Evolutionary conservation across 495 filamentous ascomycete genomes (phyloP).

Genomic region (Daldinia grandis): DNA sequence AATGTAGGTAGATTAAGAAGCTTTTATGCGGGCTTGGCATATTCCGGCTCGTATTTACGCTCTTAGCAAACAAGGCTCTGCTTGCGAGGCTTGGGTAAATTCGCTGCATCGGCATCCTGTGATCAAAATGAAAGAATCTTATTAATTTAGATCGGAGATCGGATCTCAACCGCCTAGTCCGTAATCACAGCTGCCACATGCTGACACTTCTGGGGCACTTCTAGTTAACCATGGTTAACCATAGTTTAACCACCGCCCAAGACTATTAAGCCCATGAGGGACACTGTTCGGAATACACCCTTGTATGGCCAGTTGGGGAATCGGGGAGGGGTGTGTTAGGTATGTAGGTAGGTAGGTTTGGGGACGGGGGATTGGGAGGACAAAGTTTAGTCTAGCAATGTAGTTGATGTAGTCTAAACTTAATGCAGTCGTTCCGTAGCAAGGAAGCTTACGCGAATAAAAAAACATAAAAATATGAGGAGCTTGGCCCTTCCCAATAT

Average conservation of each 20-base stretch:
- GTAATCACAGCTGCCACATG: neutral
- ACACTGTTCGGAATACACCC: neutral
- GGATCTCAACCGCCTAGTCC: neutral
- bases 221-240: too few species aligned
- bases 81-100: neutral
- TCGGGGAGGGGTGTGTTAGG: too few species aligned
- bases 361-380: slow-evolving; percentile 7
- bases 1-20: neutral
- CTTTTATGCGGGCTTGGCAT: neutral
- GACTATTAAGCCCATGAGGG: neutral
- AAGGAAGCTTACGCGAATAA: neutral
- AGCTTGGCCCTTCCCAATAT: neutral
- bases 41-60: neutral
- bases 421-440: slow-evolving; percentile 10
- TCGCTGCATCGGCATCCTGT: neutral
- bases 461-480: neutral
- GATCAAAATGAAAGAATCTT: neutral
- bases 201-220: neutral
- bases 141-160: slow-evolving; percentile 1
- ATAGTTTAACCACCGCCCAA: neutral
- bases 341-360: too few species aligned
- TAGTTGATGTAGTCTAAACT: slow-evolving; percentile 4
- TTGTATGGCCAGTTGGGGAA: neutral
- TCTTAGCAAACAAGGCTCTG: neutral
- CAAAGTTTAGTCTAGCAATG: slow-evolving; percentile 35